Percentiles rank a stretch among this genome's conserved stretches.
These are phyloP conservation scores for Madurella fahalii DNA, from an alignment of 2,329 filamentous ascomycete species.

Conservation along the genomic window DNA sequence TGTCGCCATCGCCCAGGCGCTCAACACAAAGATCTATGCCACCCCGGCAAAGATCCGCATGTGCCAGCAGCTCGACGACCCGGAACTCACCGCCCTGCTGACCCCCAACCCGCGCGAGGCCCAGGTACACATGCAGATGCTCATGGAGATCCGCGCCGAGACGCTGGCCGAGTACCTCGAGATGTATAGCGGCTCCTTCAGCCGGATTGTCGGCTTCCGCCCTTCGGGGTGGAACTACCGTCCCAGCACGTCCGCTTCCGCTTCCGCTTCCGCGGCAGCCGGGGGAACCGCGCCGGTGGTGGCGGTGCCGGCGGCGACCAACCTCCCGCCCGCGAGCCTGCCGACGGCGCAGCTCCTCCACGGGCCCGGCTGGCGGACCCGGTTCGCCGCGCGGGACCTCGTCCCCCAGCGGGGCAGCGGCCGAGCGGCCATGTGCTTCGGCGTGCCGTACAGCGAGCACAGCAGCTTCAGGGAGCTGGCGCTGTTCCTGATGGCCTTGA, in stretches of 20 bases:
- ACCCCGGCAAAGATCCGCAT: conserved; percentile 78
- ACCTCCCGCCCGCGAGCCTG: conserved; percentile 46
- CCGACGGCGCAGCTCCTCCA: conserved; percentile 51
- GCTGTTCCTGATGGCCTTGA: conserved; percentile 82
- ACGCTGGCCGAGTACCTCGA: conserved; percentile 87
- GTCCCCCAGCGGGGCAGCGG: conserved; percentile 80
- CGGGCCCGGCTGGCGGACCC: conserved; percentile 66
- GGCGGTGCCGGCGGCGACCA: conserved; percentile 52
- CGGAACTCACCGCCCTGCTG: conserved; percentile 71
- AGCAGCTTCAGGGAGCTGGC: conserved; percentile 91
- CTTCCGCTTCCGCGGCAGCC: no score
- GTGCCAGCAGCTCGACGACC: conserved; percentile 78
- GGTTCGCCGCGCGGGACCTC: conserved; percentile 69
- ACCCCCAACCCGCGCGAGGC: conserved; percentile 78
- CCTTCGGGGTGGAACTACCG: conserved; percentile 94
- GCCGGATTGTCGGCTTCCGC: conserved; percentile 81
- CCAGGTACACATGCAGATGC: conserved; percentile 95
- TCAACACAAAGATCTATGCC: conserved; percentile 86
- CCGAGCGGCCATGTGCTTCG: conserved; percentile 78
- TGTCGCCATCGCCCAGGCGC: conserved; percentile 80
- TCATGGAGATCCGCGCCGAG: conserved; percentile 90
- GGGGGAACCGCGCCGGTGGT: background rate
- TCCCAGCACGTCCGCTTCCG: conserved; percentile 36
- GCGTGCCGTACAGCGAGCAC: conserved; percentile 94
- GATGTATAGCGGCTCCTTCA: conserved; percentile 70